phyloP scores from a whole-genome alignment of 2,329 filamentous ascomycete species.

The Aureobasidium sp. region DNA sequence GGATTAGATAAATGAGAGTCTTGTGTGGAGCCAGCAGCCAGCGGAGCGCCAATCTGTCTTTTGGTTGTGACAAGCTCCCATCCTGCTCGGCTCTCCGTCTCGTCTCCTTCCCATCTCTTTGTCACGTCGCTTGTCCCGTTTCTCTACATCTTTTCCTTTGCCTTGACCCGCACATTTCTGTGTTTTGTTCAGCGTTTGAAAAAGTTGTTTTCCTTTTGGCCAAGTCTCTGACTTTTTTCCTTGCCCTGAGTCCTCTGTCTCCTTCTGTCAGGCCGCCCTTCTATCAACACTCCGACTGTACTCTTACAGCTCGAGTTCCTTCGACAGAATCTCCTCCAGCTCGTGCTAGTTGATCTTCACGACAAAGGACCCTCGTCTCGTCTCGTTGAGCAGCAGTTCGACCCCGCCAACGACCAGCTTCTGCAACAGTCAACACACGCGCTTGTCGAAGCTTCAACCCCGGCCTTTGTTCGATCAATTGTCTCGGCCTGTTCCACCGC shows the following conservation, averaged over 20 bases:
- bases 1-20: background rate
- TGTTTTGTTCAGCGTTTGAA: background rate
- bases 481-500: slow-evolving; percentile 6
- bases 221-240: slow-evolving; percentile 14
- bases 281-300: background rate
- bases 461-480: slow-evolving; percentile 9
- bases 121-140: slow-evolving; percentile 3
- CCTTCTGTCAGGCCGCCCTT: slow-evolving; percentile 19
- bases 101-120: slow-evolving; percentile 14
- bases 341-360: background rate
- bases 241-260: slow-evolving; percentile 20
- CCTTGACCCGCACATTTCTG: background rate
- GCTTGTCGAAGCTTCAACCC: slow-evolving; percentile 4
- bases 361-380: background rate
- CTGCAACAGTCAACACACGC: background rate
- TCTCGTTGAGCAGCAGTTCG: background rate
- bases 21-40: background rate
- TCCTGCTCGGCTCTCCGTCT: slow-evolving; percentile 16
- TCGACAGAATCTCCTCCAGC: background rate
- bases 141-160: background rate
- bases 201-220: slow-evolving; percentile 4
- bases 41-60: background rate
- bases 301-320: background rate
- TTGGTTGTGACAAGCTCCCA: background rate
- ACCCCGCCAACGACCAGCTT: background rate